phyloP scores from a whole-genome alignment of 768 basidiomycete genomes.

The Dentipellis fragilis region DNA sequence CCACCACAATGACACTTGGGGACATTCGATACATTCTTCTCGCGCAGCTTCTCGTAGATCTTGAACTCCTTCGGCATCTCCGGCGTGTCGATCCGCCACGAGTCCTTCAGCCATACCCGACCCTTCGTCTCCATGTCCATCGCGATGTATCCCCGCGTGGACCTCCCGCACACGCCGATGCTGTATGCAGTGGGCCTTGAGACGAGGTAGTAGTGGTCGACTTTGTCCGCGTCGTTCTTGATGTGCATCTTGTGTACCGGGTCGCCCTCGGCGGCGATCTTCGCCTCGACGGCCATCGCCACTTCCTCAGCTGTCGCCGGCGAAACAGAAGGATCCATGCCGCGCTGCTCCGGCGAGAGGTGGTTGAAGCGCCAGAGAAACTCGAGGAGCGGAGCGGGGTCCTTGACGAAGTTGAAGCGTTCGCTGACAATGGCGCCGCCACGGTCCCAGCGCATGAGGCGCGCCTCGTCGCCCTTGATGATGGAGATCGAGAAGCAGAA shows the following conservation, averaged over 20 bases:
- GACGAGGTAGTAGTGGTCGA: neutral
- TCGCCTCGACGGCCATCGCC: neutral
- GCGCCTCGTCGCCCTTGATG: neutral
- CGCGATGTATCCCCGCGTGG: neutral
- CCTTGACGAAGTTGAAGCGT: neutral
- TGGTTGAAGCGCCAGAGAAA: neutral
- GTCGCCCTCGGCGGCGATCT: neutral
- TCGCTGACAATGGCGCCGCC: neutral
- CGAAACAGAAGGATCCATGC: neutral
- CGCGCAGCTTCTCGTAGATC: neutral
- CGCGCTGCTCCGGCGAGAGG: neutral
- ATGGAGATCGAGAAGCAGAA: neutral
- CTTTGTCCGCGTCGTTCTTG: neutral
- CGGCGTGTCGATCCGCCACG: neutral
- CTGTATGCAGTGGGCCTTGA: neutral
- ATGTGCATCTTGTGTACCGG: neutral
- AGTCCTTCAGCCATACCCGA: neutral
- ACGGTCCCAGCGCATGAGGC: too few species aligned
- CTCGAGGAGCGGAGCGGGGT: too few species aligned
- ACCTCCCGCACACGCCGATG: neutral
- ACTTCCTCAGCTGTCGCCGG: neutral
- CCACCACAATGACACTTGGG: too few species aligned
- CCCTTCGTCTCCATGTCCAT: neutral
- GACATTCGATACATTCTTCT: neutral
- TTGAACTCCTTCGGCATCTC: neutral